Conservation (phyloP, 129 eudicot genomes). For the Centrapalus pauciflorus region DNA sequence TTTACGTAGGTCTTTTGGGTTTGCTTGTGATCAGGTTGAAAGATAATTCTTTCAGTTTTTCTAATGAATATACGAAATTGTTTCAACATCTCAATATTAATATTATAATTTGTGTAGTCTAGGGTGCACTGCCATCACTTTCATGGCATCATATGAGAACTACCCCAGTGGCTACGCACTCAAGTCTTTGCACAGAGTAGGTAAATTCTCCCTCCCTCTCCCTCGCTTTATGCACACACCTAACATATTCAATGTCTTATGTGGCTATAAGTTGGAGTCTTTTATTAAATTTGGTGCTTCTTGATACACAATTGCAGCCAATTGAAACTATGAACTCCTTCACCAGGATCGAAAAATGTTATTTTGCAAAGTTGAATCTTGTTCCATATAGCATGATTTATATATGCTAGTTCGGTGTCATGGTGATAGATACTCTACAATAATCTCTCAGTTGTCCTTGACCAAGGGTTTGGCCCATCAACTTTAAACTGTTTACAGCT, state of each 20-base stretch:
- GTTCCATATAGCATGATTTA: neutral
- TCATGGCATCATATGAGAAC: slow-evolving; percentile 92
- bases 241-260: neutral
- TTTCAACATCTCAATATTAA: slow-evolving; percentile 11
- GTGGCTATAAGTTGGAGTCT: neutral
- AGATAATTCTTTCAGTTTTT: neutral
- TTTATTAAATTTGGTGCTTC: neutral
- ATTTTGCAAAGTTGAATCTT: neutral
- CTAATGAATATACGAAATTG: neutral
- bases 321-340: neutral
- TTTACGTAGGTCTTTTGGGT: slow-evolving; percentile 51
- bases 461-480: too few relatives aligned
- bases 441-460: too few relatives aligned
- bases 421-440: neutral
- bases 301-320: neutral
- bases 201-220: slow-evolving; percentile 41
- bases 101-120: slow-evolving; percentile 55
- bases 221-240: neutral
- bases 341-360: neutral
- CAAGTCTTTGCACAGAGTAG: slow-evolving; percentile 58
- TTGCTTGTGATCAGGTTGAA: slow-evolving; percentile 65
- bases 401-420: neutral
- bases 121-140: slow-evolving; percentile 58
- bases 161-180: slow-evolving; percentile 94
- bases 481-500: neutral